These are phyloP conservation scores for Trichophyton simii DNA, from an alignment of 2,329 filamentous ascomycete species.

Conservation along the genomic window DNA sequence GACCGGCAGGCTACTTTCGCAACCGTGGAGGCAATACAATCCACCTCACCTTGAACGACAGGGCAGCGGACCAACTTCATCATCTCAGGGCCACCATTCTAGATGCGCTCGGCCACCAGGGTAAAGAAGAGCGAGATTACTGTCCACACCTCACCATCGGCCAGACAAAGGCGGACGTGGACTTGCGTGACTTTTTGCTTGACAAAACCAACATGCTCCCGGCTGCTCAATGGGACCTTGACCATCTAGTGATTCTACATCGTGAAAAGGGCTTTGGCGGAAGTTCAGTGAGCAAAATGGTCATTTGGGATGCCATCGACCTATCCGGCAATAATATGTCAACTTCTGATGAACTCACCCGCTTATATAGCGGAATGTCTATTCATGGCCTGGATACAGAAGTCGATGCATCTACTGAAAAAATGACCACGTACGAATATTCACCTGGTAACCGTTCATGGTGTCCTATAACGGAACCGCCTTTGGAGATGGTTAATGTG, in stretches of 20 bases:
- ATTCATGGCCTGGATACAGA: background rate
- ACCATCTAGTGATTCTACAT: constrained; percentile 41
- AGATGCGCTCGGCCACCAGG: constrained; percentile 20
- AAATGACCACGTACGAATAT: constrained; percentile 21
- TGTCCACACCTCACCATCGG: constrained; percentile 49
- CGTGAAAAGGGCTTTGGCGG: constrained; percentile 31
- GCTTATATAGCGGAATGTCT: background rate
- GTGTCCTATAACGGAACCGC: constrained; percentile 11
- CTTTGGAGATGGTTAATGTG: constrained; percentile 7
- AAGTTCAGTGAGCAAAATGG: constrained; percentile 38
- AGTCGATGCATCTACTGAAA: background rate
- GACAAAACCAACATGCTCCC: constrained; percentile 42
- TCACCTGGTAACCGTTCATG: constrained; percentile 17
- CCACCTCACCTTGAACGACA: constrained; percentile 23
- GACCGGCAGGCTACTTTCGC: constrained; percentile 34
- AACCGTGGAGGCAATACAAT: constrained; percentile 42
- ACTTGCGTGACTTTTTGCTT: constrained; percentile 40
- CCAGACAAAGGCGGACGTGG: constrained; percentile 40
- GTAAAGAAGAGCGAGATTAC: constrained; percentile 21
- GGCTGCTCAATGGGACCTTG: constrained; percentile 37
- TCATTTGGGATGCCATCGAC: constrained; percentile 41
- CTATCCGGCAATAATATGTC: constrained; percentile 5
- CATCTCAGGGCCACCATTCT: constrained; percentile 28
- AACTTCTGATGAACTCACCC: background rate
- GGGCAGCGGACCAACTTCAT: constrained; percentile 16